These are phyloP conservation scores for Gonium pectorale DNA, from an alignment of 139 green algal genomes.

Conservation along the genomic window DNA sequence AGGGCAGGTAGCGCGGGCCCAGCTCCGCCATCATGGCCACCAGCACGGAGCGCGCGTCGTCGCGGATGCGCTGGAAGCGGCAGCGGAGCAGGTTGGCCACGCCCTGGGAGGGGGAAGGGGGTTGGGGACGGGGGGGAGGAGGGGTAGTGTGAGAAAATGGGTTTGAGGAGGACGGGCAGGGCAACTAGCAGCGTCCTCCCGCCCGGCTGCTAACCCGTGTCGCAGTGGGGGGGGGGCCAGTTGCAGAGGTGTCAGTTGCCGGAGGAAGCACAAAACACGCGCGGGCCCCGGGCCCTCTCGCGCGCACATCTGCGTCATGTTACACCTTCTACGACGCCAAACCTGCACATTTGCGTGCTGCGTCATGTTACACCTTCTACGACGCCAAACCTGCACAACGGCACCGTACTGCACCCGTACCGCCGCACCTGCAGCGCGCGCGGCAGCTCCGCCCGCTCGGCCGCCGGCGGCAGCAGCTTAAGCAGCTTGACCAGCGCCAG, in stretches of 20 bases:
- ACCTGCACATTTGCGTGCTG: too few species aligned
- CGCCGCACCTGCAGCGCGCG: slow-evolving; percentile 58
- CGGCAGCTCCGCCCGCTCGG: slow-evolving; percentile 75
- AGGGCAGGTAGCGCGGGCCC: slow-evolving; percentile 80
- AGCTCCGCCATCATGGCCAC: slow-evolving; percentile 76
- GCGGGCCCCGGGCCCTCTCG: not conserved
- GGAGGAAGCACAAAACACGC: too few species aligned
- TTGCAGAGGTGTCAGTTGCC: too few species aligned
- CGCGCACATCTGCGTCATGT: too few species aligned
- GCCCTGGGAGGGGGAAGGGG: slow-evolving; percentile 58
- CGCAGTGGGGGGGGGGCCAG: too few species aligned
- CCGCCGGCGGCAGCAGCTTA: slow-evolving; percentile 76
- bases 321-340: too few species aligned
- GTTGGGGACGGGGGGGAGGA: not conserved
- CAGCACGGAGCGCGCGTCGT: slow-evolving; percentile 84
- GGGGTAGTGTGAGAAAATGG: too few species aligned
- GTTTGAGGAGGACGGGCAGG: too few species aligned
- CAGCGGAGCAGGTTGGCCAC: slow-evolving; percentile 78
- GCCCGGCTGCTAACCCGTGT: too few species aligned
- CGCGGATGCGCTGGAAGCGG: slow-evolving; percentile 78
- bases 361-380: too few species aligned
- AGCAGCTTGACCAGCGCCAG: slow-evolving; percentile 88
- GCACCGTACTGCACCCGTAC: not conserved
- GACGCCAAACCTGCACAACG: too few species aligned
- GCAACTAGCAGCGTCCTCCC: too few species aligned